phyloP scores from a whole-genome alignment of 148 eudicot genomes.

The Cornus kousa region DNA sequence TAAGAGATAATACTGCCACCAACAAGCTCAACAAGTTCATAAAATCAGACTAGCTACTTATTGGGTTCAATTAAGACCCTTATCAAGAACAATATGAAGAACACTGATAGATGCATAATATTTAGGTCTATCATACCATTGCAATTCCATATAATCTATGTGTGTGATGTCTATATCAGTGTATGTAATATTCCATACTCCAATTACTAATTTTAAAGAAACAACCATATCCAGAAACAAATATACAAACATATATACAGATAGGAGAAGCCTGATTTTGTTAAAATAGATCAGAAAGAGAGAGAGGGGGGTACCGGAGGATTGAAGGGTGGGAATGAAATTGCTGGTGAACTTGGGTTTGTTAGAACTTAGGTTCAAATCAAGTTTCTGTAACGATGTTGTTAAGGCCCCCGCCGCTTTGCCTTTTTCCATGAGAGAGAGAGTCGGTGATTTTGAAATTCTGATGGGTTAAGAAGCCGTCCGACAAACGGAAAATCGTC shows the following conservation, averaged over 20 bases:
- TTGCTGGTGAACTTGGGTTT: slow-evolving; percentile 11
- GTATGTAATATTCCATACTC: not conserved
- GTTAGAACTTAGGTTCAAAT: slow-evolving; percentile 25
- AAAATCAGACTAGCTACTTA: not conserved
- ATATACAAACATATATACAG: not conserved
- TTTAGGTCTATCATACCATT: not conserved
- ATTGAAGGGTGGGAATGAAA: slow-evolving; percentile 11
- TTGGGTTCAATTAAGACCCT: not conserved
- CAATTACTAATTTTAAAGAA: not conserved
- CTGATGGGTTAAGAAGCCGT: not conserved
- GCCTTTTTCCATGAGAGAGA: slow-evolving; percentile 47
- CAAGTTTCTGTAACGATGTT: slow-evolving; percentile 41
- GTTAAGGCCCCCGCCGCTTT: slow-evolving; percentile 28
- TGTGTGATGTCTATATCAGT: not conserved
- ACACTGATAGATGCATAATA: not conserved
- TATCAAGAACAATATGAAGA: not conserved
- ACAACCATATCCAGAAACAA: not conserved
- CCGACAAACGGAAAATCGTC: not conserved
- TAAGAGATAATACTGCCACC: slow-evolving; percentile 33
- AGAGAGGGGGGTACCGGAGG: slow-evolving; percentile 26
- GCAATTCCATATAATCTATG: not conserved
- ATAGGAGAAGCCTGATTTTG: not conserved
- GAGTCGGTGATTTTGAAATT: not conserved
- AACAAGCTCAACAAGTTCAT: slow-evolving; percentile 2
- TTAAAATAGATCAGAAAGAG: slow-evolving; percentile 1